A percentile compares a stretch with the other conserved stretches of the same genome.
Evolutionary conservation across 768 basidiomycete genomes (phyloP).

Genomic region (Leccinum pellstonianum): DNA sequence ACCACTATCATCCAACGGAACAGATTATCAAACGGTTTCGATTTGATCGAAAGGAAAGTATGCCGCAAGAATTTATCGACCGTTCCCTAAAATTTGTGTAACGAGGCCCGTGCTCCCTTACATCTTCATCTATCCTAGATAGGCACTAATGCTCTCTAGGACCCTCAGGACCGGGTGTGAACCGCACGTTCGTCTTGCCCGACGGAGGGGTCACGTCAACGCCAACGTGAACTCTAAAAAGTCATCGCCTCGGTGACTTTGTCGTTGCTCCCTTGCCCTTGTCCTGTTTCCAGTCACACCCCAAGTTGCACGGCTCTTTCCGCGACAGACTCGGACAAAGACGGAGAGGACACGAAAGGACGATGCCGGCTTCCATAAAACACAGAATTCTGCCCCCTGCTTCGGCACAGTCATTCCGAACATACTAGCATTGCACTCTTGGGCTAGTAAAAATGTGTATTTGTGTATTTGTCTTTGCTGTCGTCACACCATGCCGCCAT

Average conservation of each 20-base stretch:
- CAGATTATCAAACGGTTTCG: slow-evolving; percentile 3
- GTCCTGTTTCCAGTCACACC: background rate
- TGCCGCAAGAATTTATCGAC: background rate
- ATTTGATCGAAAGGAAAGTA: slow-evolving; percentile 6
- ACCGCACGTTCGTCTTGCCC: slow-evolving; percentile 4
- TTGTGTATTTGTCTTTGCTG: background rate
- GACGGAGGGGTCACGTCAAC: slow-evolving; percentile 9
- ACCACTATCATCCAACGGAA: background rate
- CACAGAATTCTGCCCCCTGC: background rate
- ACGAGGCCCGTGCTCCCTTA: slow-evolving; percentile 1
- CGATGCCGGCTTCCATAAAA: background rate
- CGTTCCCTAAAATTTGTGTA: slow-evolving; percentile 9
- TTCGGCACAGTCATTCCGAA: slow-evolving; percentile 17
- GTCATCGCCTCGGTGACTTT: background rate
- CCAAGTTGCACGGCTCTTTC: background rate
- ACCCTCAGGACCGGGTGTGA: slow-evolving; percentile 14
- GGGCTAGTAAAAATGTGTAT: background rate
- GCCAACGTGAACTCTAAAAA: slow-evolving; percentile 12
- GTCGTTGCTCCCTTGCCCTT: background rate
- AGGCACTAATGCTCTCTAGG: slow-evolving; percentile 4
- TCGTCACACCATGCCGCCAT: slow-evolving; percentile 16
- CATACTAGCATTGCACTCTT: background rate
- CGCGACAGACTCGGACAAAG: background rate
- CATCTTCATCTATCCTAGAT: slow-evolving; percentile 26
- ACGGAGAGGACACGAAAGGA: background rate